Percentiles rank a stretch among this genome's conserved stretches.
phyloP scores from a whole-genome alignment of 306 rosid genomes.

The Geum urbanum region DNA sequence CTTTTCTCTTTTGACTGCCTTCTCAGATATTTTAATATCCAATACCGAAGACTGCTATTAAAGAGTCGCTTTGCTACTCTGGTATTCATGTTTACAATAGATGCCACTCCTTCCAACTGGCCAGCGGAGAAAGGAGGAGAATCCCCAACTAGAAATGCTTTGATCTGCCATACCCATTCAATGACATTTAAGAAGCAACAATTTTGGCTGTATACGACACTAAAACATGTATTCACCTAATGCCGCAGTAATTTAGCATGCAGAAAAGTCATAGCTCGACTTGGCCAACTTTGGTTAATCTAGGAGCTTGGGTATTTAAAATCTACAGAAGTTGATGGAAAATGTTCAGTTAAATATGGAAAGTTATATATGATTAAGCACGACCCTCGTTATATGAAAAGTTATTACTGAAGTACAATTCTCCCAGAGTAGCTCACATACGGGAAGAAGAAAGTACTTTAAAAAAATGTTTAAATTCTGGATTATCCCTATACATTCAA shows the following conservation, averaged over 20 bases:
- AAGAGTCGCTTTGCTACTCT: slow-evolving; percentile 69
- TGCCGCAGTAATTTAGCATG: background rate
- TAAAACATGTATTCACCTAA: background rate
- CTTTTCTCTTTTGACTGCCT: slow-evolving; percentile 67
- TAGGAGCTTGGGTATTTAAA: background rate
- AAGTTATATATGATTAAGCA: background rate
- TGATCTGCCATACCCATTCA: slow-evolving; percentile 44
- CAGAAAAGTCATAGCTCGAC: background rate
- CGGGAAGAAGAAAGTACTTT: background rate
- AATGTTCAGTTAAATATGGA: background rate
- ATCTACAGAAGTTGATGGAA: background rate
- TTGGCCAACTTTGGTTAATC: background rate
- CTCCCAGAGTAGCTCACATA: background rate
- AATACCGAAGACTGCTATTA: slow-evolving; percentile 71
- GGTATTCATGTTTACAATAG: slow-evolving; percentile 50
- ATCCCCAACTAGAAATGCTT: slow-evolving; percentile 76
- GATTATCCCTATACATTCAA: background rate
- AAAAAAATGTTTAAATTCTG: background rate
- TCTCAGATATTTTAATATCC: slow-evolving; percentile 85
- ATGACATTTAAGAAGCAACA: background rate
- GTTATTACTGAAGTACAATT: background rate
- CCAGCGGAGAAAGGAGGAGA: slow-evolving; percentile 71
- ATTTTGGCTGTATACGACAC: background rate
- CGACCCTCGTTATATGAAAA: background rate
- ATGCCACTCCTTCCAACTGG: slow-evolving; percentile 77